These are phyloP conservation scores for Aspergillus wentii DNA, from an alignment of 495 filamentous ascomycete genomes.

Conservation along the genomic window DNA sequence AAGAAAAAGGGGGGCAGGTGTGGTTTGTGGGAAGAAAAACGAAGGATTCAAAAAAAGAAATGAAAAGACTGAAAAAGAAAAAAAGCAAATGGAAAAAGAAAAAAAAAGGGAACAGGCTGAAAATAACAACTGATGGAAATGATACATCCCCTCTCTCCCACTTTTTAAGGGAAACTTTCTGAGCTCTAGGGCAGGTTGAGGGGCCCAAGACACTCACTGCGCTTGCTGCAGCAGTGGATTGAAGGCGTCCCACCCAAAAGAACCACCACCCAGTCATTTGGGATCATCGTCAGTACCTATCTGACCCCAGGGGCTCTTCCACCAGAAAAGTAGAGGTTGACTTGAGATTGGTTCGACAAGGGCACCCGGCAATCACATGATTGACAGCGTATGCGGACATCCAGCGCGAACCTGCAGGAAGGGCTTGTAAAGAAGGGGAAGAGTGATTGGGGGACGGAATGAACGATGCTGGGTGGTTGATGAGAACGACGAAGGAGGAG, in stretches of 20 bases:
- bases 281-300: constrained; percentile 11
- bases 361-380: constrained; percentile 35
- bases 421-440: constrained; percentile 11
- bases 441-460: constrained; percentile 20
- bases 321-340: constrained; percentile 9
- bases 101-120: constrained; percentile 4
- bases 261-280: constrained; percentile 11
- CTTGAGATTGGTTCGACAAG: constrained; percentile 16
- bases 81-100: constrained; percentile 3
- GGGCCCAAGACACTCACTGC: constrained; percentile 15
- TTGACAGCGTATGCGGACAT: constrained; percentile 31
- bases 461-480: constrained; percentile 5
- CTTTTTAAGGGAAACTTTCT: constrained; percentile 3
- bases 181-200: constrained; percentile 12
- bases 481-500: constrained; percentile 1
- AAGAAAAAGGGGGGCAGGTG: constrained; percentile 1
- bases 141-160: constrained; percentile 16
- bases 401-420: constrained; percentile 36
- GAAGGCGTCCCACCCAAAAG: constrained; percentile 18
- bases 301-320: constrained; percentile 6
- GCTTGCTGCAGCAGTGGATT: constrained; percentile 17
- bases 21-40: background rate
- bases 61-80: constrained; percentile 1
- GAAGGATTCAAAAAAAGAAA: background rate
- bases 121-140: constrained; percentile 12